Percentiles rank a stretch among this genome's conserved stretches.
phyloP scores from a whole-genome alignment of 1,139 yeast genomes.

The Blastobotrys aristatus region DNA sequence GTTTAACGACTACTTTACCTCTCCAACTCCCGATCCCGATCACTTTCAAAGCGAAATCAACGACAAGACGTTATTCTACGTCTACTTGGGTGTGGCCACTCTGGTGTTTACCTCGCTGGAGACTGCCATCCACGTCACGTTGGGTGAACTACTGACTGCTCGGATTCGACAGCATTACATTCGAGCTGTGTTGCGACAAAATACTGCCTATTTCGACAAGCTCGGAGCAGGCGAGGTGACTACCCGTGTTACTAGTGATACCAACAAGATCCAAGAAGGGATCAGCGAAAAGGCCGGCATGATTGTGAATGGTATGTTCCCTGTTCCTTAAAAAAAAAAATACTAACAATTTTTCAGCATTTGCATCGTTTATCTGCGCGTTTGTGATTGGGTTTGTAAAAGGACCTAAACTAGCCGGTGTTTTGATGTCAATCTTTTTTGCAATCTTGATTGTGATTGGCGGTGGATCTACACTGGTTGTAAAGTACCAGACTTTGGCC shows the following conservation, averaged over 20 bases:
- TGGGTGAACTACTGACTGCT: conserved; percentile 41
- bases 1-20: conserved; percentile 34
- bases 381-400: conserved; percentile 39
- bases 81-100: conserved; percentile 39
- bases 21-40: conserved; percentile 25
- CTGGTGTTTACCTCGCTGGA: conserved; percentile 32
- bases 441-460: conserved; percentile 31
- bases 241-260: conserved; percentile 42
- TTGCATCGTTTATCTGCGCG: conserved; percentile 37
- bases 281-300: conserved; percentile 43
- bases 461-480: conserved; percentile 30
- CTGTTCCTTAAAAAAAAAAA: conserved; percentile 12
- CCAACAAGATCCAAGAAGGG: conserved; percentile 42
- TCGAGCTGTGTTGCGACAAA: conserved; percentile 38
- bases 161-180: conserved; percentile 39
- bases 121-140: conserved; percentile 36
- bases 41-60: conserved; percentile 33
- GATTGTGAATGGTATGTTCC: conserved; percentile 31
- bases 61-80: conserved; percentile 36
- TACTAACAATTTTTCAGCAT: conserved; percentile 23
- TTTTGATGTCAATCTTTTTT: conserved; percentile 36
- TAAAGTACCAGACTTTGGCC: conserved; percentile 32
- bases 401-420: conserved; percentile 39
- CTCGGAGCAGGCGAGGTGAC: conserved; percentile 44
- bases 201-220: conserved; percentile 42